These are phyloP conservation scores for Gossypium laxum DNA, from an alignment of 441 rosid genomes.

Conservation along the genomic window DNA sequence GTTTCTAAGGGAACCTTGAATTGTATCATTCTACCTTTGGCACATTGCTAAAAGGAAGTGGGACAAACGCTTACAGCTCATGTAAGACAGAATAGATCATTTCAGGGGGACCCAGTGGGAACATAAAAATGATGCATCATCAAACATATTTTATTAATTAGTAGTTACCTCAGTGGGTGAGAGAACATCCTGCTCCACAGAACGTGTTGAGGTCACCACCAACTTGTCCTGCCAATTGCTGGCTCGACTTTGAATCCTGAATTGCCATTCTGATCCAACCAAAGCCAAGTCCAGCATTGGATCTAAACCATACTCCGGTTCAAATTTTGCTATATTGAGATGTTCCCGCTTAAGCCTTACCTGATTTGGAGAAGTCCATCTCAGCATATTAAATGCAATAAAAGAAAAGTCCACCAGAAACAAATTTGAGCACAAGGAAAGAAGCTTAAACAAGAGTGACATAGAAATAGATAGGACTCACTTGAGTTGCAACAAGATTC, in stretches of 20 bases:
- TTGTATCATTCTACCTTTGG: background rate
- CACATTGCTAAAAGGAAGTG: background rate
- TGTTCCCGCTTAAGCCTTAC: constrained; percentile 90
- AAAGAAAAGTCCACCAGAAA: constrained; percentile 9
- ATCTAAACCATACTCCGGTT: constrained; percentile 83
- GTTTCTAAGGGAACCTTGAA: background rate
- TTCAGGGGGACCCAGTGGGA: background rate
- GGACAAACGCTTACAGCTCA: background rate
- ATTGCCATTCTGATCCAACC: constrained; percentile 98
- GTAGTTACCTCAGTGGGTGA: constrained; percentile 79
- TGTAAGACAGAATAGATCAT: background rate
- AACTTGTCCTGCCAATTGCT: constrained; percentile 97
- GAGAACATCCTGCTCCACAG: constrained; percentile 91
- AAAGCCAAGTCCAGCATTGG: constrained; percentile 87
- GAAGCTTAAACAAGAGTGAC: constrained; percentile 7
- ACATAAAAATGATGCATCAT: background rate
- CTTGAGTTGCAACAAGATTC: constrained; percentile 97
- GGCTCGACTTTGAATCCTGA: constrained; percentile 90
- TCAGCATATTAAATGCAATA: constrained; percentile 9
- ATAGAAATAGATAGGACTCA: constrained; percentile 22
- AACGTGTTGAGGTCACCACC: constrained; percentile 83
- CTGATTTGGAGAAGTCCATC: constrained; percentile 33
- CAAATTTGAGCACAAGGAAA: background rate
- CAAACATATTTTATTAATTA: background rate
- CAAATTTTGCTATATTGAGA: constrained; percentile 82